These are phyloP conservation scores for Trichoderma sp. DNA, from an alignment of 2,329 filamentous ascomycete genomes.

Conservation along the genomic window DNA sequence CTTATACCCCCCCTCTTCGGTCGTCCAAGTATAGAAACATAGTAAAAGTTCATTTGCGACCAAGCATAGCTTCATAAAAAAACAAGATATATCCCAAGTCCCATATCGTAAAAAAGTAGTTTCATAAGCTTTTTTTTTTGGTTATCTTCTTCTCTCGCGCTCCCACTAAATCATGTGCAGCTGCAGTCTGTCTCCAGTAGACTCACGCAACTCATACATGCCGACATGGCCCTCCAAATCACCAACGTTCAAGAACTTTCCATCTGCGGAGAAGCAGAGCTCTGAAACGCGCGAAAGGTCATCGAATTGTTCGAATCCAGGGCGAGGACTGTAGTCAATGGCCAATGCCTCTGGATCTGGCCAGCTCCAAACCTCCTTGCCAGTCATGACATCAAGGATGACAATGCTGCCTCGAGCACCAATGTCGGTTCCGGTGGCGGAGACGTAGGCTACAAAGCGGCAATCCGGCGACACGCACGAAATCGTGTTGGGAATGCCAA, in stretches of 20 bases:
- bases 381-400: conserved; percentile 45
- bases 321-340: conserved; percentile 33
- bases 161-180: conserved; percentile 25
- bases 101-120: neutral
- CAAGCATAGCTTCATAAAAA: conserved; percentile 20
- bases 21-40: conserved; percentile 1
- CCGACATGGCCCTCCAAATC: conserved; percentile 42
- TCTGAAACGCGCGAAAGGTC: conserved; percentile 44
- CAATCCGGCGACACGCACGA: conserved; percentile 48
- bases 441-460: conserved; percentile 47
- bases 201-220: conserved; percentile 44
- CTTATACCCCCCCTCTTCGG: neutral
- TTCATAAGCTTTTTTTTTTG: neutral
- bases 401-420: conserved; percentile 42
- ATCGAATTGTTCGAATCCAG: conserved; percentile 40
- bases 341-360: conserved; percentile 40
- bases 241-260: conserved; percentile 43
- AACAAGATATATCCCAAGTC: neutral
- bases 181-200: conserved; percentile 28
- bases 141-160: neutral
- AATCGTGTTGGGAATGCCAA: conserved; percentile 46
- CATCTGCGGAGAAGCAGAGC: conserved; percentile 46
- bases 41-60: conserved; percentile 1
- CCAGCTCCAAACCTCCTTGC: conserved; percentile 46
- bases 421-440: conserved; percentile 40